Evolutionary conservation across 108 stramenopile genomes (phyloP), one percentile per base, ranked within the genome.

Genomic region (Aurantiochytrium sp.): DNA sequence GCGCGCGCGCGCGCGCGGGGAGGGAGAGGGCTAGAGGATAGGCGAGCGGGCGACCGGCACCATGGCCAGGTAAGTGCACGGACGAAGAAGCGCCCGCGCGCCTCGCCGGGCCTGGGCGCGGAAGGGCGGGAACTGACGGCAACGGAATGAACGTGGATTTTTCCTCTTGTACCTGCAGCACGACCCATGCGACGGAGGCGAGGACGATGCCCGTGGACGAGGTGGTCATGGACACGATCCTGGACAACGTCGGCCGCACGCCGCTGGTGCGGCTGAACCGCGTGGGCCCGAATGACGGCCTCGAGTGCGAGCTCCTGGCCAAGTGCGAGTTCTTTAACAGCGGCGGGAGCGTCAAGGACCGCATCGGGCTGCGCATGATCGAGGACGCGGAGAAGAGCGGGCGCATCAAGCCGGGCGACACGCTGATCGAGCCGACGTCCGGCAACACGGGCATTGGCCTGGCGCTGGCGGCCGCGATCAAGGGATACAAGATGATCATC

Each of bases 361-460:
- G 96, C 27, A 98, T 98, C 55, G 96, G 94, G 3, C 89, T 37
- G 45, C 88, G 89, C 37, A 89, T 89, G 89, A 48, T 89, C 37
- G 85, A 86, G 36, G 90, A 89, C 27, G 88, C 90, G 27, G 96
- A 96, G 86, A 89, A 86, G 37, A 65, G 86, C 22, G 95, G 95
- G 5, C 59, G 89, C 1, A 93, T 96, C 65, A 91, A 97, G 89
- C 94, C 95, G 12, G 97, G 97, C 24, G 96, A 96, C 85, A 97
- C 96, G 10, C 87, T 98, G 37, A 97, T 98, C 87, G 97, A 98
- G 89, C 96, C 96, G n/a, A 98, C 97, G 4, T 93, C 93, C 22
- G 97, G 97, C 19, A 98, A 97, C 92, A 98, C 97, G 6, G 88
- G 97, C 52, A 98, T 98, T 68, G 97, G 97, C 21, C 90, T 98